These are phyloP conservation scores for Hypoxylon lenormandii DNA, from an alignment of 495 filamentous ascomycete species.

Conservation along the genomic window DNA sequence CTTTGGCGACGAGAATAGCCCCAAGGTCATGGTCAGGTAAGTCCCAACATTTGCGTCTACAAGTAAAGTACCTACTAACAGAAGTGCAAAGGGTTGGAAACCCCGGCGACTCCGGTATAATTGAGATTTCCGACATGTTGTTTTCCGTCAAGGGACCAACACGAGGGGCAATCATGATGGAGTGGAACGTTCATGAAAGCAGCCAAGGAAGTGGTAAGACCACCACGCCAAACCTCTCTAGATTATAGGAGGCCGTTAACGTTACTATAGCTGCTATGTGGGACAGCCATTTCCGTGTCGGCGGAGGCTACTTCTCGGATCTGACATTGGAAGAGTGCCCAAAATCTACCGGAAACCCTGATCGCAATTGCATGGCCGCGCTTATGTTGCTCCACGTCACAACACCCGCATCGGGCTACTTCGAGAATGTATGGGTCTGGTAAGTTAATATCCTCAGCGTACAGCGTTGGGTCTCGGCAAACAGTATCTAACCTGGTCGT, in stretches of 20 bases:
- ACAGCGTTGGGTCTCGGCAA: too few relatives aligned
- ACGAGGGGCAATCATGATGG: conserved; percentile 50
- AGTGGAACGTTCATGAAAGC: conserved; percentile 48
- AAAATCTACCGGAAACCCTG: conserved; percentile 24
- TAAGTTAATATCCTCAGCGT: too few relatives aligned
- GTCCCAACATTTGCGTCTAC: too few relatives aligned
- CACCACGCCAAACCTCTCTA: too few relatives aligned
- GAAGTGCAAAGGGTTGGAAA: conserved; percentile 51
- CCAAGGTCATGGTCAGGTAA: conserved; percentile 61
- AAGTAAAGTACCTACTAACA: too few relatives aligned
- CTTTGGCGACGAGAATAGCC: conserved; percentile 60
- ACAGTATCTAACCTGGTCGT: too few relatives aligned
- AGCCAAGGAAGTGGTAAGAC: conserved; percentile 9
- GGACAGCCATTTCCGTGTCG: conserved; percentile 46
- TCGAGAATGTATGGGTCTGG: conserved; percentile 81
- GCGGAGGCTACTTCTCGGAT: conserved; percentile 72
- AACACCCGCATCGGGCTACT: conserved; percentile 65
- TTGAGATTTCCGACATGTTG: conserved; percentile 64
- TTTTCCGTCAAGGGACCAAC: conserved; percentile 45
- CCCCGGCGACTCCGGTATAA: conserved; percentile 59
- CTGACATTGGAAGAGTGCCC: conserved; percentile 71
- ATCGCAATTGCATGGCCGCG: conserved; percentile 63
- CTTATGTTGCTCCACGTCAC: conserved; percentile 75
- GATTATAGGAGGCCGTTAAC: too few relatives aligned
- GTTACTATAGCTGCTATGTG: conserved; percentile 40